These are phyloP conservation scores for Claviceps sp. DNA, from an alignment of 2,329 filamentous ascomycete genomes.

Conservation along the genomic window DNA sequence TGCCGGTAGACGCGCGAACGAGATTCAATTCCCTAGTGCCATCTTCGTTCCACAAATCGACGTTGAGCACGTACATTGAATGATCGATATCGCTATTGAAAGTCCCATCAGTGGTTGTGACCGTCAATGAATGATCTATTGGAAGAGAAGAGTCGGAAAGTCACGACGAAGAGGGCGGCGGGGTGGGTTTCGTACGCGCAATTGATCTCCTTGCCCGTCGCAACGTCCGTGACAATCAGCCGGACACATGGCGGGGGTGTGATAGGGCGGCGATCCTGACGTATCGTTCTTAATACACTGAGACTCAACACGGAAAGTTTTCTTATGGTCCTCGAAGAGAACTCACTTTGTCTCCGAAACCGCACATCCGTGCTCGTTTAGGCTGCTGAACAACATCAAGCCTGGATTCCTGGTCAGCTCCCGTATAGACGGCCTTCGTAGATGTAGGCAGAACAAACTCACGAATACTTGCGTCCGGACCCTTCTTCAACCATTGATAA, in stretches of 20 bases:
- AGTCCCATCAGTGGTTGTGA: neutral
- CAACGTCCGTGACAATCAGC: constrained; percentile 62
- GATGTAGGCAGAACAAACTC: constrained; percentile 3
- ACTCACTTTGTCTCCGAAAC: constrained; percentile 87
- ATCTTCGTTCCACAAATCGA: constrained; percentile 55
- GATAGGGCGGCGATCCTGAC: constrained; percentile 81
- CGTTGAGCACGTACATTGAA: constrained; percentile 42
- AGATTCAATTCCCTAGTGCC: constrained; percentile 53
- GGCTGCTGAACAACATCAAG: constrained; percentile 83
- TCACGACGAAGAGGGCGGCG: too few relatives aligned
- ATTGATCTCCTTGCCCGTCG: constrained; percentile 68
- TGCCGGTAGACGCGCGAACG: constrained; percentile 48
- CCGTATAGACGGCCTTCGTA: neutral
- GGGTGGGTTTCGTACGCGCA: constrained; percentile 48
- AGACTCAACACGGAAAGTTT: neutral
- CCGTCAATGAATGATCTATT: too few relatives aligned
- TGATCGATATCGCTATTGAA: constrained; percentile 23
- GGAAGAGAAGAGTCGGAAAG: too few relatives aligned
- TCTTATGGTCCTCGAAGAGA: neutral
- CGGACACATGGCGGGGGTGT: constrained; percentile 88
- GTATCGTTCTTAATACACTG: neutral
- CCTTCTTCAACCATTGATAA: constrained; percentile 22
- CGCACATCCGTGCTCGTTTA: constrained; percentile 89
- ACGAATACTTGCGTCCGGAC: constrained; percentile 23
- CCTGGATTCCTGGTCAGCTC: constrained; percentile 24